phyloP scores from a whole-genome alignment of 225 moss, liverwort and hornwort genomes.

The Bryoerythrophyllum caledonicum region DNA sequence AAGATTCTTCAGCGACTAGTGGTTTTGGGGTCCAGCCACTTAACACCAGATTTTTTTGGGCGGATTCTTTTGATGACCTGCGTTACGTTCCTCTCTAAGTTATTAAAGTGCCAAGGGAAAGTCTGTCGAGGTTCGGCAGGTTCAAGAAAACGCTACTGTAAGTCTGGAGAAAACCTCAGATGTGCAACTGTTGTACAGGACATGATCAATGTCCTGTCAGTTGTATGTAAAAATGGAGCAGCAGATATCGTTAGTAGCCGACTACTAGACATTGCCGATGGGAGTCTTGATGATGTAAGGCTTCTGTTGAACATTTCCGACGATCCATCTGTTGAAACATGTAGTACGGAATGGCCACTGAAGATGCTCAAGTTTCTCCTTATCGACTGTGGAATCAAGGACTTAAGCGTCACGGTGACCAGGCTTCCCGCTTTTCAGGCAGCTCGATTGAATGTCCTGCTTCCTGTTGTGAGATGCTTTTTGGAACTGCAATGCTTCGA shows the following conservation, averaged over 20 bases:
- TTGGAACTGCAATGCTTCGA: constrained; percentile 50
- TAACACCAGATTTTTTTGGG: constrained; percentile 53
- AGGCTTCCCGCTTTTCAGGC: constrained; percentile 57
- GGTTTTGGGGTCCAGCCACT: constrained; percentile 48
- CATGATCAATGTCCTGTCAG: constrained; percentile 58
- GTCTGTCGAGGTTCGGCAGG: constrained; percentile 16
- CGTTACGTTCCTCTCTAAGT: constrained; percentile 51
- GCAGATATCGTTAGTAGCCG: constrained; percentile 46
- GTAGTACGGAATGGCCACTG: constrained; percentile 47
- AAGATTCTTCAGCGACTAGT: constrained; percentile 44
- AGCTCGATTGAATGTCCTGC: constrained; percentile 52
- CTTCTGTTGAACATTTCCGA: constrained; percentile 41
- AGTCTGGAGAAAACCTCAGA: constrained; percentile 38
- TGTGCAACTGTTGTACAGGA: constrained; percentile 52
- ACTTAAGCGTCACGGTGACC: constrained; percentile 46
- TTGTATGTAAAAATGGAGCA: constrained; percentile 52
- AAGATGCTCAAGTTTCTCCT: constrained; percentile 58
- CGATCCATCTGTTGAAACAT: no score
- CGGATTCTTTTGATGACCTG: constrained; percentile 56
- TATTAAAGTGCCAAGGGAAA: constrained; percentile 43
- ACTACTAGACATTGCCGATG: constrained; percentile 40
- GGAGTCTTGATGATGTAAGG: constrained; percentile 43
- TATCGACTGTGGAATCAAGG: constrained; percentile 53
- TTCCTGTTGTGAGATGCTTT: constrained; percentile 57
- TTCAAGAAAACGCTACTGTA: constrained; percentile 35